A percentile compares a stretch with the other conserved stretches of the same genome.
Conservation (phyloP, 2,329 filamentous ascomycete genomes). For the Penicillium polonicum region DNA sequence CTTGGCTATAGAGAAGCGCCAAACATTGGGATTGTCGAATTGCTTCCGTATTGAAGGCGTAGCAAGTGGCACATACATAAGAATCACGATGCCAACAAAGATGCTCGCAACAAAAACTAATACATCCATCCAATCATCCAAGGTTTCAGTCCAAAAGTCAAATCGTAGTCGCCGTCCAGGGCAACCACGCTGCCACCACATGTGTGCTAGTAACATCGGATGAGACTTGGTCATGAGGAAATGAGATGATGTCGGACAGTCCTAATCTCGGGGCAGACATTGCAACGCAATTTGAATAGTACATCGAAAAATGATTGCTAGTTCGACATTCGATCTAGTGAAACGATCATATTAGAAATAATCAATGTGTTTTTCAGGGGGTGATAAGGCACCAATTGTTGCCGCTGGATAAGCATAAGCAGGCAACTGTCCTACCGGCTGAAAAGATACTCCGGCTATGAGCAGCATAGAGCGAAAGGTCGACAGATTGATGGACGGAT, state of each 20-base stretch:
- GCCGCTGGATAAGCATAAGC: background rate
- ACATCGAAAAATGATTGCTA: background rate
- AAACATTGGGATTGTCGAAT: background rate
- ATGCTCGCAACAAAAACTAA: no score
- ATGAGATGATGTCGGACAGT: accelerated
- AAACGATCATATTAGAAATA: background rate
- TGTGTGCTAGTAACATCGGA: no score
- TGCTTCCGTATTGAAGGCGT: background rate
- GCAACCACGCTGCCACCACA: background rate
- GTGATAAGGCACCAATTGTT: background rate
- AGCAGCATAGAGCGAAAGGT: background rate
- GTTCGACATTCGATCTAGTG: background rate
- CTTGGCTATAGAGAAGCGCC: background rate
- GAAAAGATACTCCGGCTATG: background rate
- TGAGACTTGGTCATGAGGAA: background rate
- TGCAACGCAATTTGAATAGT: background rate
- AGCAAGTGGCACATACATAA: background rate
- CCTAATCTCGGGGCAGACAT: accelerated
- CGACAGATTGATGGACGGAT: background rate
- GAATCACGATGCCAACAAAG: background rate
- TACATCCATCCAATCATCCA: background rate
- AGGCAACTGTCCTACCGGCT: background rate
- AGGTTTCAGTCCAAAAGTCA: background rate
- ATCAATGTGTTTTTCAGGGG: background rate
- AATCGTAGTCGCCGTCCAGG: background rate